A percentile compares a stretch with the other conserved stretches of the same genome.
Conservation (phyloP, 768 basidiomycete genomes). For the Phlebiopsis flavidoalba region DNA sequence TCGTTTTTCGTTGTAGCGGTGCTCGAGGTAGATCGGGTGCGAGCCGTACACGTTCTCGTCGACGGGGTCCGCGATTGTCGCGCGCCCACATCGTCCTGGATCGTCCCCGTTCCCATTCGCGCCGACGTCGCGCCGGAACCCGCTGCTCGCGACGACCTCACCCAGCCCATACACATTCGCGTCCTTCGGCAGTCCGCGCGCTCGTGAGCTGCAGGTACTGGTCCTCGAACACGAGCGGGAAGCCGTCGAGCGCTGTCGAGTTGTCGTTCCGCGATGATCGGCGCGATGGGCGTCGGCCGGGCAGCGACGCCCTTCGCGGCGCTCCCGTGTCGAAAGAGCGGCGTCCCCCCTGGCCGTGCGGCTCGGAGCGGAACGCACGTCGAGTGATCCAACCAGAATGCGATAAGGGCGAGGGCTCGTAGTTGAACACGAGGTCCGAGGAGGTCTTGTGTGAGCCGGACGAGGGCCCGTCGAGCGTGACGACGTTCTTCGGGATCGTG, state of each 20-base stretch:
- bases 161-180: slow-evolving; percentile 79
- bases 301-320: slow-evolving; percentile 37
- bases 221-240: slow-evolving; percentile 73
- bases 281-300: slow-evolving; percentile 53
- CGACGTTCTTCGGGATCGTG: slow-evolving; percentile 52
- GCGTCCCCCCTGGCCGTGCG: slow-evolving; percentile 46
- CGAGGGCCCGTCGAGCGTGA: slow-evolving; percentile 35
- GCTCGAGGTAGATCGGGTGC: slow-evolving; percentile 70
- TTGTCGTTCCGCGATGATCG: slow-evolving; percentile 47
- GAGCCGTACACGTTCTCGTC: slow-evolving; percentile 69
- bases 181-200: slow-evolving; percentile 52
- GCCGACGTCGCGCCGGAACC: slow-evolving; percentile 59
- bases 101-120: slow-evolving; percentile 46
- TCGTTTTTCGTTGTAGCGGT: slow-evolving; percentile 51
- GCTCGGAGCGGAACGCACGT: slow-evolving; percentile 24
- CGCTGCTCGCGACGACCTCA: slow-evolving; percentile 65
- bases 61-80: slow-evolving; percentile 53
- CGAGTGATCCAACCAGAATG: slow-evolving; percentile 68
- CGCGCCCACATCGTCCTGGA: slow-evolving; percentile 69
- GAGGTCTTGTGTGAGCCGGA: slow-evolving; percentile 28
- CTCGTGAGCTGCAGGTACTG: slow-evolving; percentile 75
- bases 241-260: slow-evolving; percentile 54
- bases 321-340: slow-evolving; percentile 65
- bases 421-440: slow-evolving; percentile 69
- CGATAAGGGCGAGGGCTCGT: slow-evolving; percentile 58